phyloP scores from a whole-genome alignment of 495 filamentous ascomycete genomes.

The Xylaria curta region DNA sequence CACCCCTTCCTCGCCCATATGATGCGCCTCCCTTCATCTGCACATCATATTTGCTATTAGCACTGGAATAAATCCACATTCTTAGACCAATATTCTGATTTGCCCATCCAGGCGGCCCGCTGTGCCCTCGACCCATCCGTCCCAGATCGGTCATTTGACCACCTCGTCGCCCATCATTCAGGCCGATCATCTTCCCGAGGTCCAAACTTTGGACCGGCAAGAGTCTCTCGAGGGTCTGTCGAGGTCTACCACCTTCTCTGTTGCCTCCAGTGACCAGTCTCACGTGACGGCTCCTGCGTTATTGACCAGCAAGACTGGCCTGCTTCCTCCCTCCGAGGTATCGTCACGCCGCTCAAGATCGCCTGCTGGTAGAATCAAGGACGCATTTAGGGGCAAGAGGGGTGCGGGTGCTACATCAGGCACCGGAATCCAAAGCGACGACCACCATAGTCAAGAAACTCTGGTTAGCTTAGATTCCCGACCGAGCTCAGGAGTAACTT shows the following conservation, averaged over 20 bases:
- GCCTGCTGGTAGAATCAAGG: constrained; percentile 51
- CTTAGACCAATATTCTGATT: constrained; percentile 18
- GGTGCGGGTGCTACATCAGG: constrained; percentile 23
- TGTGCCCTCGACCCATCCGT: constrained; percentile 69
- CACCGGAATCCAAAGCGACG: constrained; percentile 32
- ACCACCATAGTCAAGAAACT: constrained; percentile 33
- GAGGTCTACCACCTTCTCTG: constrained; percentile 35
- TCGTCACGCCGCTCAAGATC: constrained; percentile 52
- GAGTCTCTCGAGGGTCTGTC: constrained; percentile 32
- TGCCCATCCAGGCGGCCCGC: constrained; percentile 49
- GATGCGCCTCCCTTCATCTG: neutral
- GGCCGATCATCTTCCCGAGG: constrained; percentile 53
- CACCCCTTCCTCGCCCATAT: neutral
- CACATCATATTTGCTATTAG: neutral
- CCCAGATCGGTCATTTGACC: constrained; percentile 80
- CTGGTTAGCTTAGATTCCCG: constrained; percentile 25
- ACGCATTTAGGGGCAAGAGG: constrained; percentile 53
- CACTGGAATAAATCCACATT: neutral
- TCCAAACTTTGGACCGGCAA: constrained; percentile 39
- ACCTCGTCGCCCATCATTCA: constrained; percentile 82
- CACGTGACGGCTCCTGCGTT: constrained; percentile 34
- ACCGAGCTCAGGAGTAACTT: constrained; percentile 29
- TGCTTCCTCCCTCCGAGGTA: constrained; percentile 43
- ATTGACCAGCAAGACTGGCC: constrained; percentile 40
- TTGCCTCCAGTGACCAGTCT: constrained; percentile 24